Conservation (phyloP, 495 filamentous ascomycete genomes). For the Penicillium mononematosum region DNA sequence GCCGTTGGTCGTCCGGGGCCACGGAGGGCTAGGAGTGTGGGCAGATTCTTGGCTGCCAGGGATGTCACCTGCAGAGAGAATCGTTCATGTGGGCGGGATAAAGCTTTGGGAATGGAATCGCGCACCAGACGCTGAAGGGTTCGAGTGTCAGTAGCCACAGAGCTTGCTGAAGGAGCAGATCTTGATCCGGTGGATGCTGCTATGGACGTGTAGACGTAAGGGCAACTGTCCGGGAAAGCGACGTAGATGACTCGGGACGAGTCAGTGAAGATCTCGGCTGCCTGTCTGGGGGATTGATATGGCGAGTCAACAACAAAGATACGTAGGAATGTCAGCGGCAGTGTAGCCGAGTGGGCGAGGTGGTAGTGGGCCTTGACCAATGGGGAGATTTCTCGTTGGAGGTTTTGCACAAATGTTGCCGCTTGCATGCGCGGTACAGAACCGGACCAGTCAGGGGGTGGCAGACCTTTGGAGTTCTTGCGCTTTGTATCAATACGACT, state of each 20-base stretch:
- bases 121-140: constrained; percentile 67
- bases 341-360: constrained; percentile 58
- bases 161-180: constrained; percentile 14
- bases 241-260: constrained; percentile 67
- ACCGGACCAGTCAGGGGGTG: constrained; percentile 41
- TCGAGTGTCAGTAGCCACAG: constrained; percentile 53
- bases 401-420: constrained; percentile 66
- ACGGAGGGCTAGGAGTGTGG: constrained; percentile 60
- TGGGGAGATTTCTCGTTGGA: constrained; percentile 69
- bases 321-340: constrained; percentile 69
- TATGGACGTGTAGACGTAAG: constrained; percentile 71
- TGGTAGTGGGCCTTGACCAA: constrained; percentile 80
- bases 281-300: constrained; percentile 55
- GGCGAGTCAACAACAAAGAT: constrained; percentile 73
- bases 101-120: constrained; percentile 73
- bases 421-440: constrained; percentile 71
- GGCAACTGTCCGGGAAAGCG: constrained; percentile 74
- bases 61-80: constrained; percentile 64
- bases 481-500: constrained; percentile 34
- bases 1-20: constrained; percentile 65
- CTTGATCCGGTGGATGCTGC: constrained; percentile 36
- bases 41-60: constrained; percentile 65
- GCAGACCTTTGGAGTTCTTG: not conserved
- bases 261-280: constrained; percentile 44
- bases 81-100: constrained; percentile 66